Percentiles rank a stretch among this genome's conserved stretches.
These are phyloP conservation scores for Ambrosia hybrid DNA, from an alignment of 140 eudicot genomes.

Conservation along the genomic window DNA sequence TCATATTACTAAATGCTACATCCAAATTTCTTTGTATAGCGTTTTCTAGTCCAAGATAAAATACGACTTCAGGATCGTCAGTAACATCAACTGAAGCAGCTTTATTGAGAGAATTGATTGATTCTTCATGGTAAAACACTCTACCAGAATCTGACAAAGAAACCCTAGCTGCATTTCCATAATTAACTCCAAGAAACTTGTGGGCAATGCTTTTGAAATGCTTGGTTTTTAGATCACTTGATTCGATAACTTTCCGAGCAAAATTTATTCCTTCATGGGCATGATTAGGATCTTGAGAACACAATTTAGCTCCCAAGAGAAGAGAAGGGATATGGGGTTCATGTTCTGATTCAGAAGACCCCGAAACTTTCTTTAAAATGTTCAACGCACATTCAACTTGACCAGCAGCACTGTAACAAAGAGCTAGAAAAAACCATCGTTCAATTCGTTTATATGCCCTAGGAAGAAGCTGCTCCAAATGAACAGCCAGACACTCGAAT, in stretches of 20 bases:
- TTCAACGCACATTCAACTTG: constrained; percentile 57
- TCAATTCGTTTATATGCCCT: constrained; percentile 61
- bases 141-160: constrained; percentile 66
- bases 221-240: constrained; percentile 33
- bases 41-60: constrained; percentile 65
- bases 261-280: constrained; percentile 68
- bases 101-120: constrained; percentile 47
- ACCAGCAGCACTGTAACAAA: constrained; percentile 84
- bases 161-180: constrained; percentile 74
- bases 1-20: constrained; percentile 57
- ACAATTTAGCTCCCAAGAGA: constrained; percentile 80
- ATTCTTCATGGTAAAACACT: constrained; percentile 47
- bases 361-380: constrained; percentile 55
- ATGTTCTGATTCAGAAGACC: constrained; percentile 56
- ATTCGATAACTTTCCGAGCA: constrained; percentile 48
- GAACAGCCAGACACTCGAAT: constrained; percentile 70
- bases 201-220: constrained; percentile 66
- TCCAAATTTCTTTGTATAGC: constrained; percentile 73
- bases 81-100: constrained; percentile 35
- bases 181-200: constrained; percentile 81
- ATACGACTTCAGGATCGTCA: constrained; percentile 56
- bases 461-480: constrained; percentile 79
- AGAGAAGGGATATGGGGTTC: constrained; percentile 65
- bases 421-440: constrained; percentile 89
- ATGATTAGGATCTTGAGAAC: constrained; percentile 56